Conservation (phyloP, 768 basidiomycete species). For the Mycena albidolilacea region DNA sequence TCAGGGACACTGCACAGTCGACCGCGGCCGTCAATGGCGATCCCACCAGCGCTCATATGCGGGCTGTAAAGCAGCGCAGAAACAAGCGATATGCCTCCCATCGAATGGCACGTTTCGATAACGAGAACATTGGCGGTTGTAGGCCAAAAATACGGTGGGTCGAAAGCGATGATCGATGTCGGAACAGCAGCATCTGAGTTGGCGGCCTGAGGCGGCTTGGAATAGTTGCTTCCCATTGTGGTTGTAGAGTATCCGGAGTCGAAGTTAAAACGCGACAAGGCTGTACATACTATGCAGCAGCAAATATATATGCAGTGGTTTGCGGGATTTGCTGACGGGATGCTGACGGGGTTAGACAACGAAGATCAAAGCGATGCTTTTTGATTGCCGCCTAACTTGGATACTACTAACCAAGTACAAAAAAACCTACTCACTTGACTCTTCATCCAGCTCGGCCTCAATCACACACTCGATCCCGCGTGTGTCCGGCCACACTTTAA, state of each 20-base stretch:
- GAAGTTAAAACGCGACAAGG: background rate
- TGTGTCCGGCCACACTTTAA: background rate
- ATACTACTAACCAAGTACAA: background rate
- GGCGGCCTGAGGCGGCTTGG: background rate
- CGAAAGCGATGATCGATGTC: background rate
- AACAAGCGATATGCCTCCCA: constrained; percentile 3
- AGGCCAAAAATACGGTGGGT: constrained; percentile 1
- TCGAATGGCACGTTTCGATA: background rate
- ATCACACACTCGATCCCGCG: background rate
- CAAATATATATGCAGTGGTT: no score
- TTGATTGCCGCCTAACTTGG: background rate
- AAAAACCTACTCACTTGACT: background rate
- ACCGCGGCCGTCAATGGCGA: constrained; percentile 1
- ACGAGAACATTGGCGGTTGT: background rate
- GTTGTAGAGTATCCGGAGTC: background rate
- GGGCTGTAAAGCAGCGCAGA: constrained; percentile 18
- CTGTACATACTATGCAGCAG: background rate
- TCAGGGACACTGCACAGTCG: constrained; percentile 2
- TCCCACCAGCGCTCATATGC: background rate
- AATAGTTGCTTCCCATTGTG: background rate
- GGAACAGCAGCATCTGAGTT: background rate
- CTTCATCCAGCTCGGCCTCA: background rate
- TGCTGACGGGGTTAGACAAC: no score
- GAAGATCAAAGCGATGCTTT: background rate
- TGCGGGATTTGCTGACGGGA: no score